phyloP scores from a whole-genome alignment of 306 rosid species.

The Crotalaria pallida region DNA sequence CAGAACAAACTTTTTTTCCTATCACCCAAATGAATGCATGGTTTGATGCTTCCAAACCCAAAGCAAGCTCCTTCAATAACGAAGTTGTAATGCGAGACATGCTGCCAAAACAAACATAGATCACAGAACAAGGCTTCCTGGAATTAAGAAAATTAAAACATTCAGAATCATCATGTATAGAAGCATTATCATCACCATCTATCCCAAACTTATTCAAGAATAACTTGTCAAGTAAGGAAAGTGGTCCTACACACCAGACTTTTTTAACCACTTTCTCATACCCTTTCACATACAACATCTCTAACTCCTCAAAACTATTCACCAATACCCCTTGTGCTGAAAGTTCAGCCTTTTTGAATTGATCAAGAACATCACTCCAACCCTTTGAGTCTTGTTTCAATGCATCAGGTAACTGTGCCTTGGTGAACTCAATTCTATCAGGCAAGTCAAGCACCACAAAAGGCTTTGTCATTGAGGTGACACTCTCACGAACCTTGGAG shows the following conservation, averaged over 20 bases:
- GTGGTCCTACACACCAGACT: conserved; percentile 74
- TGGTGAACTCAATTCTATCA: conserved; percentile 44
- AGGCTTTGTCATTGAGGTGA: conserved; percentile 38
- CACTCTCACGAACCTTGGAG: conserved; percentile 31
- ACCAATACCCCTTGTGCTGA: conserved; percentile 46
- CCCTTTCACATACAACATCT: conserved; percentile 22
- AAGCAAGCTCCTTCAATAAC: conserved; percentile 48
- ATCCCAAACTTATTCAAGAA: conserved; percentile 25
- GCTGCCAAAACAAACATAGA: conserved; percentile 66
- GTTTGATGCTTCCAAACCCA: conserved; percentile 58
- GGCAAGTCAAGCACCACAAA: conserved; percentile 52
- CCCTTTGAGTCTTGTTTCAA: conserved; percentile 8
- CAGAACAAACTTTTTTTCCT: conserved; percentile 24
- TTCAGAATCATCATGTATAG: conserved; percentile 11
- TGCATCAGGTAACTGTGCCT: conserved; percentile 54
- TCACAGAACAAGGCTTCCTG: conserved; percentile 43
- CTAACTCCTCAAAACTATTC: conserved; percentile 57
- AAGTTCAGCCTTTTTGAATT: conserved; percentile 41
- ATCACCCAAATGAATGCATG: conserved; percentile 69
- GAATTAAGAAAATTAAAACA: conserved; percentile 46
- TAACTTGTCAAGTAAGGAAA: conserved; percentile 41
- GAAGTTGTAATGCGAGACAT: conserved; percentile 31
- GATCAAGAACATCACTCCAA: conserved; percentile 29
- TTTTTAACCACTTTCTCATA: conserved; percentile 30
- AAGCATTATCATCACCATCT: conserved; percentile 31